Conservation (phyloP, 495 filamentous ascomycete species). For the Tetracladium setigerum region DNA sequence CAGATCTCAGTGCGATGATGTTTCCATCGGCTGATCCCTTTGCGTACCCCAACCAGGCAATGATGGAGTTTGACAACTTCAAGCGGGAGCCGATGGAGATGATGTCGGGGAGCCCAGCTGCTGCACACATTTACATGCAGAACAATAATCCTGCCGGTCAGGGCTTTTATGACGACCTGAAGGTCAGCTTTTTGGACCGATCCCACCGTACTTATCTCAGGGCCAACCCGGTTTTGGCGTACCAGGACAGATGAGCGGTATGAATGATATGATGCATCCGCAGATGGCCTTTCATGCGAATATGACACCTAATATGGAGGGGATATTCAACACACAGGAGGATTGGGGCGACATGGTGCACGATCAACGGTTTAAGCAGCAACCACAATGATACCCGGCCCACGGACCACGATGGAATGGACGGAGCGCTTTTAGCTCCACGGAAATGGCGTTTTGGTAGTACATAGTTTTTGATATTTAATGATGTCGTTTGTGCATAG, state of each 20-base stretch:
- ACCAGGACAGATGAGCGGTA: conserved; percentile 4
- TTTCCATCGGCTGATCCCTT: conserved; percentile 88
- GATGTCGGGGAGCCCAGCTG: too few relatives aligned
- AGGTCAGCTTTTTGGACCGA: conserved; percentile 45
- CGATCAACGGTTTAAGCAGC: not conserved
- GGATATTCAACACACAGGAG: conserved; percentile 11
- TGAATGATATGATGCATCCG: conserved; percentile 9
- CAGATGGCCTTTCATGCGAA: conserved; percentile 14
- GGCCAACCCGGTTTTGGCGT: conserved; percentile 12
- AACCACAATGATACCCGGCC: too few relatives aligned
- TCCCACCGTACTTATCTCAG: conserved; percentile 41
- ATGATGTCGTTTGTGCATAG: too few relatives aligned
- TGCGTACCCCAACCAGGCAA: conserved; percentile 79
- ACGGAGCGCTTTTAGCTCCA: too few relatives aligned
- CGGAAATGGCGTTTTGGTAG: too few relatives aligned
- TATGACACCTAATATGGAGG: conserved; percentile 9
- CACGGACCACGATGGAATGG: too few relatives aligned
- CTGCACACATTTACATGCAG: too few relatives aligned
- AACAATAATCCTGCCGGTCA: too few relatives aligned
- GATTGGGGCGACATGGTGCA: conserved; percentile 13
- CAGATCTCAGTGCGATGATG: conserved; percentile 76
- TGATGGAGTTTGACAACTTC: conserved; percentile 45
- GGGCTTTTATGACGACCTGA: conserved; percentile 37
- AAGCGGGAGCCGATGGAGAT: conserved; percentile 21
- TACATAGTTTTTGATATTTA: too few relatives aligned